A percentile compares a stretch with the other conserved stretches of the same genome.
Conservation (phyloP, 1,284 basidiomycete genomes). For the Salmacisia buchloeana region DNA sequence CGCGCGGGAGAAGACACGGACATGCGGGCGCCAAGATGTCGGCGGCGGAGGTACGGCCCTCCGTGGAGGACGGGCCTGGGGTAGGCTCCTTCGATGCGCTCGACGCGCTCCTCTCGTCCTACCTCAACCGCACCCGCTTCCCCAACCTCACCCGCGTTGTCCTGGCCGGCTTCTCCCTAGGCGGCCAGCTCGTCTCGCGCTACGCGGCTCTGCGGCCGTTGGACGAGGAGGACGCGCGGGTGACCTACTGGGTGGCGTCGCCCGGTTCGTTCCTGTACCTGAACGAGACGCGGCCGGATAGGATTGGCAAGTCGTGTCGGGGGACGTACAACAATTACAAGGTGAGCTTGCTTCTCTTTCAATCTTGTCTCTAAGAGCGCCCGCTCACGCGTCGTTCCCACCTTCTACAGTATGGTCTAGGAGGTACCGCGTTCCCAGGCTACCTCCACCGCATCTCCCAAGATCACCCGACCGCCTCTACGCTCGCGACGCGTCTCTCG, state of each 20-base stretch:
- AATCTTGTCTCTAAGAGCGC: background rate
- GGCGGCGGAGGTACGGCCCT: too few species aligned
- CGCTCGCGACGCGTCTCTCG: constrained; percentile 23
- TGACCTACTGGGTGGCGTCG: constrained; percentile 36
- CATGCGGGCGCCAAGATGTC: too few species aligned
- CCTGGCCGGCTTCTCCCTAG: constrained; percentile 41
- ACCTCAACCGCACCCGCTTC: constrained; percentile 28
- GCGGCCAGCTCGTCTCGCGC: constrained; percentile 36
- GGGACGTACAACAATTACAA: constrained; percentile 37
- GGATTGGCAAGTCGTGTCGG: constrained; percentile 16
- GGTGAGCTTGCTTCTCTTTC: background rate
- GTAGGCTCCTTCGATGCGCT: constrained; percentile 32
- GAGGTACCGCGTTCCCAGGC: constrained; percentile 30
- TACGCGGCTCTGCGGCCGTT: constrained; percentile 32
- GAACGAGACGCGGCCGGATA: constrained; percentile 20
- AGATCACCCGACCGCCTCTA: background rate
- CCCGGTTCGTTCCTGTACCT: constrained; percentile 44
- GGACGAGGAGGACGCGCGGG: constrained; percentile 20
- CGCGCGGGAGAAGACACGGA: too few species aligned
- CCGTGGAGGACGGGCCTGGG: constrained; percentile 9
- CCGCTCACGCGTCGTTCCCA: background rate
- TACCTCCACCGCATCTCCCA: constrained; percentile 20
- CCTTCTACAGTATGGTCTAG: constrained; percentile 29
- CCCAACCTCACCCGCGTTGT: constrained; percentile 39
- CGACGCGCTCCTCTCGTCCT: constrained; percentile 30